Conservation (phyloP, 2,329 filamentous ascomycete species). For the Hortaea sp. region DNA sequence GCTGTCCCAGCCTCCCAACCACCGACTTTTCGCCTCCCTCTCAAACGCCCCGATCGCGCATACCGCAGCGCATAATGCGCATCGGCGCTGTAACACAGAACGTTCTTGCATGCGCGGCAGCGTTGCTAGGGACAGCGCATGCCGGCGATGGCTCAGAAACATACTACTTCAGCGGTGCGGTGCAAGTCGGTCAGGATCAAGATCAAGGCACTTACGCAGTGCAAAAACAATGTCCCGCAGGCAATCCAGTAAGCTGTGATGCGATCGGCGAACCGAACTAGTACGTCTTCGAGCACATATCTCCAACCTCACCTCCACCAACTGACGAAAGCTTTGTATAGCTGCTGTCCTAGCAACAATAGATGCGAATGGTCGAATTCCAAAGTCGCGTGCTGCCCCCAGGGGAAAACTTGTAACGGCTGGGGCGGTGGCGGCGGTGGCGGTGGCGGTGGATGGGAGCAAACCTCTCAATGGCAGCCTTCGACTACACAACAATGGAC, state of each 20-base stretch:
- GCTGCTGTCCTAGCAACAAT: constrained; percentile 25
- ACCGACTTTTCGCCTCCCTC: neutral
- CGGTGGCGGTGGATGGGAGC: constrained; percentile 6
- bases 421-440: constrained; percentile 9
- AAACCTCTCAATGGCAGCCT: constrained; percentile 5
- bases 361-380: constrained; percentile 22
- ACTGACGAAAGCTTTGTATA: constrained; percentile 3
- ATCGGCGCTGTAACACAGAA: too few species aligned
- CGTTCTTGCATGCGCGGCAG: neutral
- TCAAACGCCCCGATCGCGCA: too few species aligned
- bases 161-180: constrained; percentile 23
- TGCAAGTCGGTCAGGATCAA: constrained; percentile 13
- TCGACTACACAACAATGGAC: constrained; percentile 10
- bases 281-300: constrained; percentile 20
- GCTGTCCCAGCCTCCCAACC: neutral
- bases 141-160: constrained; percentile 11
- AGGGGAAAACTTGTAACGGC: constrained; percentile 21
- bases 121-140: constrained; percentile 2
- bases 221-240: constrained; percentile 25
- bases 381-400: constrained; percentile 25
- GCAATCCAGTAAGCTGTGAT: constrained; percentile 31
- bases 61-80: too few species aligned
- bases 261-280: constrained; percentile 33
- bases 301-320: too few species aligned
- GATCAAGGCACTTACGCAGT: constrained; percentile 22